phyloP scores from a whole-genome alignment of 2,329 filamentous ascomycete species.

The Pestalotiopsis sp. region DNA sequence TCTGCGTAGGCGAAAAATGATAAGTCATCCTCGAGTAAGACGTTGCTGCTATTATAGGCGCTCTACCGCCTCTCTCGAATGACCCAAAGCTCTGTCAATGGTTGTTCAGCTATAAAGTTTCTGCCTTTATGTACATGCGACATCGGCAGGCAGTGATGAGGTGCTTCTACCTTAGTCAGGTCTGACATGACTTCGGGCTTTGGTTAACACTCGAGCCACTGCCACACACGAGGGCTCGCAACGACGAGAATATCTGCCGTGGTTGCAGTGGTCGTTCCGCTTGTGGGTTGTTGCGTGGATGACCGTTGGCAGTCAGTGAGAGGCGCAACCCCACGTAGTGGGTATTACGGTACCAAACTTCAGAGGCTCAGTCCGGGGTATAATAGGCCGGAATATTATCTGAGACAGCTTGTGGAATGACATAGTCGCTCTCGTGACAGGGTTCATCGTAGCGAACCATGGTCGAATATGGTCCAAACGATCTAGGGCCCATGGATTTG shows the following conservation, averaged over 20 bases:
- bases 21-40: not conserved
- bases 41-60: not conserved
- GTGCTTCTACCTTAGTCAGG: not conserved
- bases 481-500: not conserved
- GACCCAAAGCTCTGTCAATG: not conserved
- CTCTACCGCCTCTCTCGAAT: not conserved
- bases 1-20: not conserved
- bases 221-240: not conserved
- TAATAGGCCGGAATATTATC: constrained; percentile 4
- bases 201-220: not conserved
- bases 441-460: not conserved
- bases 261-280: not conserved
- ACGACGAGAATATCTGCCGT: not conserved
- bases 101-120: not conserved
- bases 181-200: not conserved
- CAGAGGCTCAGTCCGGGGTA: not conserved
- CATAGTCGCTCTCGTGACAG: not conserved
- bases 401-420: constrained; percentile 2
- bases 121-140: not conserved
- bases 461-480: not conserved
- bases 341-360: not conserved
- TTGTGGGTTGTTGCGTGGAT: not conserved
- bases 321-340: not conserved
- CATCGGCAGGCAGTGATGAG: not conserved
- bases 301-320: not conserved